These are phyloP conservation scores for Sporodiniella umbellata DNA, from an alignment of 371 early-diverging fungal species.

Conservation along the genomic window DNA sequence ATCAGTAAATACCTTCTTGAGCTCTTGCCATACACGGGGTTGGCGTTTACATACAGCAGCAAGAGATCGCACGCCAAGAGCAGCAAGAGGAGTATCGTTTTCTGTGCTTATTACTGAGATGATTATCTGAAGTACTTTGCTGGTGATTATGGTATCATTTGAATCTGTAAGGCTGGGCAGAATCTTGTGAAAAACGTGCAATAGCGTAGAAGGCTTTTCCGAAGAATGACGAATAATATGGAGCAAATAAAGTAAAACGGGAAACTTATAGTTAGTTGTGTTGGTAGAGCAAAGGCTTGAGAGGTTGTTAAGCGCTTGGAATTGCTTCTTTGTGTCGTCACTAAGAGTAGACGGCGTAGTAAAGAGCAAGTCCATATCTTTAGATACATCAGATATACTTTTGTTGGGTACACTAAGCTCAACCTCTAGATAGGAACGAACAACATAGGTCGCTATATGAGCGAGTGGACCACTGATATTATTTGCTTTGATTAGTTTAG, in stretches of 20 bases:
- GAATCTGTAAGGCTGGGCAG: slow-evolving; percentile 44
- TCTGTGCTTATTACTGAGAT: slow-evolving; percentile 39
- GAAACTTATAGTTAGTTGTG: slow-evolving; percentile 33
- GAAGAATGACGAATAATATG: slow-evolving; percentile 42
- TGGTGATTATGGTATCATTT: slow-evolving; percentile 49
- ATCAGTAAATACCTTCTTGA: slow-evolving; percentile 48
- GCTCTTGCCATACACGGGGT: slow-evolving; percentile 59
- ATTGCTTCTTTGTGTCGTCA: background rate
- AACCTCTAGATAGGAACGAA: background rate
- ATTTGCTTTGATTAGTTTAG: background rate
- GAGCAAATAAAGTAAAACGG: slow-evolving; percentile 43
- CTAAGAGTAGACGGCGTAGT: slow-evolving; percentile 4
- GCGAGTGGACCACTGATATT: slow-evolving; percentile 4
- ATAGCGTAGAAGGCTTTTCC: slow-evolving; percentile 18
- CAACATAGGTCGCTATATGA: slow-evolving; percentile 6
- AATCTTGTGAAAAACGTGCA: slow-evolving; percentile 39
- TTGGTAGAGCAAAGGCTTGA: background rate
- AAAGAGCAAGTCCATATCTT: slow-evolving; percentile 5
- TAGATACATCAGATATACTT: background rate
- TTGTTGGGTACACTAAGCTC: background rate
- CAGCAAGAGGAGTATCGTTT: slow-evolving; percentile 34
- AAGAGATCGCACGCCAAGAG: slow-evolving; percentile 48
- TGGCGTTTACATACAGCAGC: slow-evolving; percentile 45
- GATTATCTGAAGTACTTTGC: slow-evolving; percentile 47
- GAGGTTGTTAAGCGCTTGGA: background rate